Evolutionary conservation across 2,329 filamentous ascomycete species (phyloP), one percentile per base, ranked within the genome.

Genomic region (Aspergillus carbonarius): DNA sequence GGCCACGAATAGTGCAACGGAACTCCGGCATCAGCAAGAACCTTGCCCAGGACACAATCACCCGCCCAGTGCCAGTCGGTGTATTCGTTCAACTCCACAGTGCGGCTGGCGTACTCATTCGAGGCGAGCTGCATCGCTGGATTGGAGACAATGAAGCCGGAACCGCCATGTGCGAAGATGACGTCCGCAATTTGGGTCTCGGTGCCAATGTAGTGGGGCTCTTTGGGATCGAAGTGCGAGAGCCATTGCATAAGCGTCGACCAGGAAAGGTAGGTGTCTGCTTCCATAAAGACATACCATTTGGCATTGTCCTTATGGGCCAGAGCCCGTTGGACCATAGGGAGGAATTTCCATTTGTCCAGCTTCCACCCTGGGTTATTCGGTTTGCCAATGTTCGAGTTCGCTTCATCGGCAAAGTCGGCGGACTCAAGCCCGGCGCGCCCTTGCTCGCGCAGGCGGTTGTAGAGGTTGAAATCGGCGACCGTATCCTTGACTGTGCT

Each of bases 221-320:
- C 68, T 2, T 67, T 69, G 2, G 79, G 63, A 66, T 86, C 79
- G 61, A 83, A 79, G 20, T 78, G 73, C 17, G 74, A 72, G 20
- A 87, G 75, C 82, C 82, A 86, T 23, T 76, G 71, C 15, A 85
- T 66, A 40, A 86, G 63, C 32, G 82, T 83, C 34, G 77, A 72
- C 76, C 83, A 83, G 9, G 83, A 74, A 40, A 85, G 69, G 62
- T 83, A 86, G 0, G 83, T 85, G 66, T 87, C 84, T 0, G 82
- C 79, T 63, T 86, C 84, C 48, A 85, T 79, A 67, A 87, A 87
- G 56, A 85, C 73, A 60, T 80, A 87, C 84, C 84, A 87, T 55
- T 81, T 82, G 46, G 80, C 79, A 25, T 82, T 71, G 2, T 80
- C 79, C 37, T 73, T 72, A 60, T 75, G 62, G 20, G 68, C 67